Evolutionary conservation across 192 early-diverging fungal species (phyloP), one percentile per base, ranked within the genome.

Genomic region (Dissophora ornata): DNA sequence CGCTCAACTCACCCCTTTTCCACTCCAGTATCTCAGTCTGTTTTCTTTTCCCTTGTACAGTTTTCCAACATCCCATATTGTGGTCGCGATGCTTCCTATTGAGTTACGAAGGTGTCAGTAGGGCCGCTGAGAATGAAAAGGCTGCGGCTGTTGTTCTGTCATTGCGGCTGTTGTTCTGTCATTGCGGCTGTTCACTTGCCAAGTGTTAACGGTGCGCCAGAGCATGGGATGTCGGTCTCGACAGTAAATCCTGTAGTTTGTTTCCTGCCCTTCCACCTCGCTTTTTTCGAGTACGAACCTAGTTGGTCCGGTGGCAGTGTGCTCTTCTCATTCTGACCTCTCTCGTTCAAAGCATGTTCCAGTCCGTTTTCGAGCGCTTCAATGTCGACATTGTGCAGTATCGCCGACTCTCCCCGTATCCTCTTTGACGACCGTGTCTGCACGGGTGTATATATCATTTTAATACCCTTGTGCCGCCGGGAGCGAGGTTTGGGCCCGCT

Each of bases 51-150:
- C 85, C 5, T 65, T 75, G 40, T 81, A 77, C 10, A 86, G 13
- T 10, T 58, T 32, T 21, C 85, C 85, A 10, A 81, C 24, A 16
- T 80, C 77, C 85, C 85, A 86, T 22, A 86, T 82, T 7, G 85
- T 86, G 0, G 85, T 86, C 11, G 79, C 79, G 32, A 86, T 86
- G 42, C 81, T 82, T 13, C 71, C 82, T 81, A 67, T 33, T 11
- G 8, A 29, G 13, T 36, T 26, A 24, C n/a, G 34, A 62, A 6
- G 19, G 10, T 21, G 46, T 47, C 22, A 47, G 46, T 47, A 38
- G 7, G 36, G n/a, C n/a, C n/a, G n/a, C n/a, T n/a, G n/a, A n/a
- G n/a, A n/a, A n/a, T n/a, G n/a, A n/a, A n/a, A n/a, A n/a, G n/a
- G n/a, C n/a, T n/a, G n/a, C 22, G 13, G 38, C 13, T 8, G 3